These are phyloP conservation scores for Dunaliella salina DNA, from an alignment of 163 green algal genomes.

Conservation along the genomic window DNA sequence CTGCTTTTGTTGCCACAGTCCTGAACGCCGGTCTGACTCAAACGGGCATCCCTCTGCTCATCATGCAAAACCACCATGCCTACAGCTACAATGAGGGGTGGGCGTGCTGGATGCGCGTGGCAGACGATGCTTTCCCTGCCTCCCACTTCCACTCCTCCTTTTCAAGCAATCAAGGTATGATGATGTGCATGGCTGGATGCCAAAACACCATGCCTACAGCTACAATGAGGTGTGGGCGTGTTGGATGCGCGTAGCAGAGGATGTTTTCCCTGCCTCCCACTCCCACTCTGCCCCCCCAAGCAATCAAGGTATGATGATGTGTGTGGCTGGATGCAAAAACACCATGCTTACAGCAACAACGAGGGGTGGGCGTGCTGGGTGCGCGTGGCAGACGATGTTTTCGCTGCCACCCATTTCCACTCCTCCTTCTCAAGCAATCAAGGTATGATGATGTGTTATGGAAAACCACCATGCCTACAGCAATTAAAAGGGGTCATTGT, in stretches of 20 bases:
- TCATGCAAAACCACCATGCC: constrained; percentile 56
- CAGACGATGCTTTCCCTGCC: constrained; percentile 48
- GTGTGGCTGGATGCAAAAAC: constrained; percentile 46
- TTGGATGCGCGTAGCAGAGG: constrained; percentile 71
- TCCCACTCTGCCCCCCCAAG: neutral
- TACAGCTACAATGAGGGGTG: constrained; percentile 55
- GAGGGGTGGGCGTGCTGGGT: constrained; percentile 56
- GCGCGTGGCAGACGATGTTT: constrained; percentile 55
- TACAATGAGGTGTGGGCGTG: constrained; percentile 45
- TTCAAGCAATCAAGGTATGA: neutral
- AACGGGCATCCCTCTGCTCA: constrained; percentile 45
- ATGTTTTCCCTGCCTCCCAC: constrained; percentile 39
- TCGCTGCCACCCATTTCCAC: constrained; percentile 33
- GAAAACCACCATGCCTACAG: constrained; percentile 53
- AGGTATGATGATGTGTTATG: constrained; percentile 13
- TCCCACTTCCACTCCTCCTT: constrained; percentile 25
- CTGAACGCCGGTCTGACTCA: constrained; percentile 37
- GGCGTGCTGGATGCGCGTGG: constrained; percentile 60
- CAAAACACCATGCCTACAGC: constrained; percentile 53
- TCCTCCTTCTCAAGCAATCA: neutral
- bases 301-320: neutral
- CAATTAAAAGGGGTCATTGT: constrained; percentile 45
- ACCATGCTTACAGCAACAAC: constrained; percentile 57
- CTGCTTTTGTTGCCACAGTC: constrained; percentile 31
- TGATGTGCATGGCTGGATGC: constrained; percentile 33